Percentiles rank a stretch among this genome's conserved stretches.
Evolutionary conservation across 441 rosid species (phyloP).

Genomic region (Erodium chrysanthum): DNA sequence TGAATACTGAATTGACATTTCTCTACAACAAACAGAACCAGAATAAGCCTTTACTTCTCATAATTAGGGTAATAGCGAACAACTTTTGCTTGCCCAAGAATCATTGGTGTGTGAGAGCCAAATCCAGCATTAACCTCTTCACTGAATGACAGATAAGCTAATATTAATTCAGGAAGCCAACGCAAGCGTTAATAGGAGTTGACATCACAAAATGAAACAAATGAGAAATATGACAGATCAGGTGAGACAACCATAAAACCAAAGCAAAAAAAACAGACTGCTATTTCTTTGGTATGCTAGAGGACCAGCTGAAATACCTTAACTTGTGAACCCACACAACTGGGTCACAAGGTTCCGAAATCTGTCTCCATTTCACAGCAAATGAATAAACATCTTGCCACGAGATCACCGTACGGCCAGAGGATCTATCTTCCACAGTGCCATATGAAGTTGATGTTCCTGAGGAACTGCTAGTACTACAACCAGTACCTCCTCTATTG

Average conservation of each 20-base stretch:
- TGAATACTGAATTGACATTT: constrained; percentile 17
- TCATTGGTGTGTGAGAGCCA: constrained; percentile 92
- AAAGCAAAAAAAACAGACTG: not conserved
- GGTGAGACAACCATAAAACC: not conserved
- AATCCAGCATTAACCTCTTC: constrained; percentile 95
- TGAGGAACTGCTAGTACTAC: constrained; percentile 73
- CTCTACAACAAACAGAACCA: constrained; percentile 10
- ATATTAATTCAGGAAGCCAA: not conserved
- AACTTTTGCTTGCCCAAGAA: constrained; percentile 90
- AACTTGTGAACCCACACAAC: constrained; percentile 96
- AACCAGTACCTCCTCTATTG: constrained; percentile 94
- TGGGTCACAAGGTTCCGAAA: constrained; percentile 98
- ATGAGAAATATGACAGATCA: not conserved
- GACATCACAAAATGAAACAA: not conserved
- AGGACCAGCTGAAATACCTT: constrained; percentile 33
- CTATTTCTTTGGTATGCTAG: not conserved
- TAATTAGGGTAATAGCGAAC: constrained; percentile 71
- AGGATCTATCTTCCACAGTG: constrained; percentile 55
- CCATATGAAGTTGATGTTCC: constrained; percentile 64
- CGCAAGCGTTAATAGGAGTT: not conserved
- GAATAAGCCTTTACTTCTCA: constrained; percentile 50
- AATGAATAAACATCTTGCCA: constrained; percentile 82
- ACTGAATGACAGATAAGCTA: constrained; percentile 33
- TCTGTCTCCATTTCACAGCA: constrained; percentile 97
- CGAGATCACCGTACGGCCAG: constrained; percentile 48